Evolutionary conservation across 305 asterid genomes (phyloP).

Genomic region (Salvia sclarea): DNA sequence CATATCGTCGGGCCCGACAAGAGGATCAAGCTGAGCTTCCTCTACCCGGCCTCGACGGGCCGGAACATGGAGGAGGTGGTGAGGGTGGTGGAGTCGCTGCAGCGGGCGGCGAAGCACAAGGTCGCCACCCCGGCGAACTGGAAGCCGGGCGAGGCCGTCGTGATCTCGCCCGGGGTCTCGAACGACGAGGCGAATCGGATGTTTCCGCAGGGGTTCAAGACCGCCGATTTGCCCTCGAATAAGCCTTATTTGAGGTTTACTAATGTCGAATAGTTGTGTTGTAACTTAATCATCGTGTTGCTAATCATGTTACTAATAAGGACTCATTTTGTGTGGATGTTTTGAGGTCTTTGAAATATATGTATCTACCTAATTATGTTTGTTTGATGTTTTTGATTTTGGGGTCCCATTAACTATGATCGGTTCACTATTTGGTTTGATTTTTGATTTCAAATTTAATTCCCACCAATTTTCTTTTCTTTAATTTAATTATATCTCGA

Average conservation of each 20-base stretch:
- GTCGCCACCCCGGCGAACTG: slow-evolving; percentile 81
- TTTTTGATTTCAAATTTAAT: neutral
- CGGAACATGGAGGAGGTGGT: slow-evolving; percentile 87
- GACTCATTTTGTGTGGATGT: too few relatives aligned
- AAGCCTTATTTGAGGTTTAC: slow-evolving; percentile 73
- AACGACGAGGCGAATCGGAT: slow-evolving; percentile 53
- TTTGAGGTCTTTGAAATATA: too few relatives aligned
- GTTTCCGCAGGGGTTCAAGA: slow-evolving; percentile 63
- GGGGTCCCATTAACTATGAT: neutral
- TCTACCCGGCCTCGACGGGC: slow-evolving; percentile 82
- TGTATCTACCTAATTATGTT: too few relatives aligned
- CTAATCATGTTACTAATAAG: too few relatives aligned
- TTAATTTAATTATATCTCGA: too few relatives aligned
- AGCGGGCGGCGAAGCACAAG: slow-evolving; percentile 58
- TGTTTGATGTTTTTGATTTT: too few relatives aligned
- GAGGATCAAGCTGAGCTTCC: slow-evolving; percentile 71
- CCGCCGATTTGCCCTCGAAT: slow-evolving; percentile 57
- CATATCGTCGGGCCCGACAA: slow-evolving; percentile 89
- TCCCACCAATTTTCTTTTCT: neutral
- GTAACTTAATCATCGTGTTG: too few relatives aligned
- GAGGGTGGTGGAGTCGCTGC: slow-evolving; percentile 68
- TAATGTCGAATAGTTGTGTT: slow-evolving; percentile 38
- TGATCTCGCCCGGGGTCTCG: slow-evolving; percentile 56
- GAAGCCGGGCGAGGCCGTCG: slow-evolving; percentile 67
- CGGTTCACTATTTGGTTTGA: neutral